Evolutionary conservation across 805 yeast genomes (phyloP).

Genomic region (Nakazawaea siamensis): DNA sequence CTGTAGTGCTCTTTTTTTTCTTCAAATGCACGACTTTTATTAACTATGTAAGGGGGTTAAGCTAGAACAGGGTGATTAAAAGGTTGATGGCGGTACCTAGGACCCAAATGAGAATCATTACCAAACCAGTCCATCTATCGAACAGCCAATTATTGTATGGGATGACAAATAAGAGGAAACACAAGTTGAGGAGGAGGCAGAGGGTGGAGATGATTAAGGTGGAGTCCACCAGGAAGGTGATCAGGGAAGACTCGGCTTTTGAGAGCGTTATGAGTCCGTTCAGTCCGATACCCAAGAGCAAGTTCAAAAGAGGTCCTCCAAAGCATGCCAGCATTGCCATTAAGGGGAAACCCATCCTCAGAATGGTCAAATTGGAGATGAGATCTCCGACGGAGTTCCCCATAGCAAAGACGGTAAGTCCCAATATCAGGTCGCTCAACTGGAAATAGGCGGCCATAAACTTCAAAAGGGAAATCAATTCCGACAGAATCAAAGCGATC

Average conservation of each 20-base stretch:
- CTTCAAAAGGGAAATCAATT: slow-evolving; percentile 57
- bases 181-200: slow-evolving; percentile 29
- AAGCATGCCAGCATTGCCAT: slow-evolving; percentile 96
- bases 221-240: slow-evolving; percentile 25
- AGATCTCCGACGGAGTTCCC: slow-evolving; percentile 93
- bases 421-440: slow-evolving; percentile 73
- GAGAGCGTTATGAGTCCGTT: slow-evolving; percentile 49
- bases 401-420: slow-evolving; percentile 81
- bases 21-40: too few relatives aligned
- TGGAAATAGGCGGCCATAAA: slow-evolving; percentile 50
- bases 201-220: slow-evolving; percentile 33
- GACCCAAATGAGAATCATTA: slow-evolving; percentile 33
- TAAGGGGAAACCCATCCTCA: slow-evolving; percentile 71
- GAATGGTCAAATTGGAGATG: slow-evolving; percentile 74
- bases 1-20: too few relatives aligned
- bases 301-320: slow-evolving; percentile 82
- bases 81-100: slow-evolving; percentile 27
- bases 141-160: slow-evolving; percentile 34
- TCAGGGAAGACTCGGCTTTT: slow-evolving; percentile 8
- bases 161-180: slow-evolving; percentile 28
- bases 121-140: slow-evolving; percentile 28
- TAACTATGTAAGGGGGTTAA: too few relatives aligned
- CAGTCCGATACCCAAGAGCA: slow-evolving; percentile 73
- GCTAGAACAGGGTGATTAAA: too few relatives aligned
- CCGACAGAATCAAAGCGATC: slow-evolving; percentile 63